phyloP scores from a whole-genome alignment of 2,329 filamentous ascomycete species.

The Fusarium poae region DNA sequence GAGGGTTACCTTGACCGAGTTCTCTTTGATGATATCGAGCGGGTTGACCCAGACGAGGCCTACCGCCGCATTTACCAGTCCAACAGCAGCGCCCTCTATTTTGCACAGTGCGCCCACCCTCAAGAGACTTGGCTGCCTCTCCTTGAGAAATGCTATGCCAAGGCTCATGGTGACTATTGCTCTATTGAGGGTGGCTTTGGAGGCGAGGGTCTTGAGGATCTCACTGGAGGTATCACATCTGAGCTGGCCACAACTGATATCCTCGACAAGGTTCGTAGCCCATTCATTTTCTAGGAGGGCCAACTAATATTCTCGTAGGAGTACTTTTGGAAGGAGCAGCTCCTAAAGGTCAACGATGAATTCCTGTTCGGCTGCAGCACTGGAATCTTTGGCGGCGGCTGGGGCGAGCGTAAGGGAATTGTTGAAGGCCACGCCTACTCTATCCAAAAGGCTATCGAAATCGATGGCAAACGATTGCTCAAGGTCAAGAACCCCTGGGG shows the following conservation, averaged over 20 bases:
- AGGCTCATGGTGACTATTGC: constrained; percentile 83
- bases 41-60: constrained; percentile 66
- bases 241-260: constrained; percentile 76
- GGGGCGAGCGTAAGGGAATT: constrained; percentile 66
- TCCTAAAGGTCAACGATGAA: constrained; percentile 82
- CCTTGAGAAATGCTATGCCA: constrained; percentile 84
- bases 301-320: constrained; percentile 44
- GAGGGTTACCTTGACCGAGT: constrained; percentile 65
- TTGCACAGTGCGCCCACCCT: constrained; percentile 78
- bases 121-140: constrained; percentile 86
- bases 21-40: constrained; percentile 59
- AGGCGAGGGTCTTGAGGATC: constrained; percentile 70
- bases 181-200: constrained; percentile 79
- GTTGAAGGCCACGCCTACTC: constrained; percentile 72
- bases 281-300: rapidly evolving
- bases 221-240: constrained; percentile 75
- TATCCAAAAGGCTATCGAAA: constrained; percentile 69
- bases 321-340: constrained; percentile 80
- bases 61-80: constrained; percentile 79
- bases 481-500: constrained; percentile 84
- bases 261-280: constrained; percentile 73
- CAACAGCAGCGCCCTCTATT: constrained; percentile 80
- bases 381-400: constrained; percentile 53
- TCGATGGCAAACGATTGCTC: constrained; percentile 71
- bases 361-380: constrained; percentile 77